Conservation (phyloP, 2,329 filamentous ascomycete genomes). For the Pseudomassariella vexata region DNA sequence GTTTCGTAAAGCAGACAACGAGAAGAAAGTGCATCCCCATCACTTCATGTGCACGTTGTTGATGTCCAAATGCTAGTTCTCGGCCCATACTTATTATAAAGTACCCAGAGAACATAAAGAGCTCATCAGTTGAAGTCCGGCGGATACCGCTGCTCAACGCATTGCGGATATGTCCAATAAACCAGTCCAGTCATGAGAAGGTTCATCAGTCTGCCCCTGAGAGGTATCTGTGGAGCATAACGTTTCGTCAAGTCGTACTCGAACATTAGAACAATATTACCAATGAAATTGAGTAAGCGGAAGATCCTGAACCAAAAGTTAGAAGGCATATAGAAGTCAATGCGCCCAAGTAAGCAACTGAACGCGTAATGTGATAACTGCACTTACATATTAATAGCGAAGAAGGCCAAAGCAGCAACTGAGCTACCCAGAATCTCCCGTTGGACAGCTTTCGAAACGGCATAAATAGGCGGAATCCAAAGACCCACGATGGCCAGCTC, state of each 20-base stretch:
- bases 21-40: too few species aligned
- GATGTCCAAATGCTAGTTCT: too few species aligned
- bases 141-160: constrained; percentile 31
- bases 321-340: not conserved
- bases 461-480: constrained; percentile 24
- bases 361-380: not conserved
- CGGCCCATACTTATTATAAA: too few species aligned
- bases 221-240: constrained; percentile 23
- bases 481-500: constrained; percentile 29
- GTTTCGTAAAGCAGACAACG: too few species aligned
- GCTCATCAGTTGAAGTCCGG: constrained; percentile 13
- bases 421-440: constrained; percentile 13
- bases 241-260: constrained; percentile 33
- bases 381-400: constrained; percentile 32
- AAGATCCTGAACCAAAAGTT: constrained; percentile 21
- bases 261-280: constrained; percentile 29
- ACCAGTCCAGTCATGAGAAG: constrained; percentile 24
- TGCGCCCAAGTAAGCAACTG: too few species aligned
- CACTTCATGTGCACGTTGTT: too few species aligned
- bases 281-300: constrained; percentile 31
- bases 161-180: constrained; percentile 36
- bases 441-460: constrained; percentile 12
- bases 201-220: constrained; percentile 17
- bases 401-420: constrained; percentile 26
- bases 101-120: too few species aligned